These are phyloP conservation scores for Penicillium lagena DNA, from an alignment of 495 filamentous ascomycete genomes.

Conservation along the genomic window DNA sequence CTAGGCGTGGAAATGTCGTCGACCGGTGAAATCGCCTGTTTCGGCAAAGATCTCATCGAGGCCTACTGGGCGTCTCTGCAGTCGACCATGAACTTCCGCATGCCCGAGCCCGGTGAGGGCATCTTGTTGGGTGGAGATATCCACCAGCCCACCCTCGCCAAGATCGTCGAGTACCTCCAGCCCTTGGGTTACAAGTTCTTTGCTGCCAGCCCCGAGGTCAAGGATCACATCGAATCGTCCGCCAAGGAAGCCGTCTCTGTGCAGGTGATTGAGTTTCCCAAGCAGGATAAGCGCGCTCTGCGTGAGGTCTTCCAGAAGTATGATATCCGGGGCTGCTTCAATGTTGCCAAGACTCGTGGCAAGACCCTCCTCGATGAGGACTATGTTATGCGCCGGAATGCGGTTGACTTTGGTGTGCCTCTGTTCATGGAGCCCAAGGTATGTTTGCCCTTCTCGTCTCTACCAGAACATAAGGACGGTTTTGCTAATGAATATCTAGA, in stretches of 20 bases:
- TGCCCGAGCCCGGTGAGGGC: conserved; percentile 88
- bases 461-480: not conserved
- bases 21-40: conserved; percentile 97
- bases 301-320: conserved; percentile 97
- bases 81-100: conserved; percentile 98
- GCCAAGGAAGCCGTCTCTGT: conserved; percentile 61
- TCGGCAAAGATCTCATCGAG: conserved; percentile 90
- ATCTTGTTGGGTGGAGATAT: conserved; percentile 88
- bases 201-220: conserved; percentile 73
- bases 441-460: conserved; percentile 21
- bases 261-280: conserved; percentile 95
- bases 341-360: conserved; percentile 76
- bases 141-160: conserved; percentile 54
- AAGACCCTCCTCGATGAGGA: conserved; percentile 87
- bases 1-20: conserved; percentile 96
- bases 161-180: conserved; percentile 74
- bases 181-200: conserved; percentile 93
- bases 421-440: conserved; percentile 99
- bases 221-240: conserved; percentile 69
- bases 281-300: conserved; percentile 88
- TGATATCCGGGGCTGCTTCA: conserved; percentile 93
- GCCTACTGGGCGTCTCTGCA: conserved; percentile 97
- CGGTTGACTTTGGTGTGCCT: conserved; percentile 95
- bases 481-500: conserved; percentile 44
- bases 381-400: conserved; percentile 97